Evolutionary conservation across 345 rosid genomes (phyloP).

Genomic region (Syzygium aqueum): DNA sequence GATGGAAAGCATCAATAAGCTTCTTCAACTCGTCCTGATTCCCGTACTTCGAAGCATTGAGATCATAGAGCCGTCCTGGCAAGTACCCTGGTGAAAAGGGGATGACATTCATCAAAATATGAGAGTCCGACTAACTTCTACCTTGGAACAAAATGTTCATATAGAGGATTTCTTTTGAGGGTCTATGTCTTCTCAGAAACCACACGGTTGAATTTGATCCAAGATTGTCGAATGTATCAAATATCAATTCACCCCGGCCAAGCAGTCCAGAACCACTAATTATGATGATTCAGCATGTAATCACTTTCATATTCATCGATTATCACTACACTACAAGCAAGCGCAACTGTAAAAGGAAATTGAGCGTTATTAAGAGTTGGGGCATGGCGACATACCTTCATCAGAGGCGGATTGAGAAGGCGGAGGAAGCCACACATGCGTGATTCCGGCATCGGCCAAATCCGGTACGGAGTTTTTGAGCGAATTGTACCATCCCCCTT

Average conservation of each 20-base stretch:
- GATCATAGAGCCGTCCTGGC: constrained; percentile 88
- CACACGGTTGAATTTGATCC: background rate
- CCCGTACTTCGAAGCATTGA: constrained; percentile 65
- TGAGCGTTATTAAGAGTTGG: background rate
- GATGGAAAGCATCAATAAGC: constrained; percentile 33
- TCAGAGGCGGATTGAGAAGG: constrained; percentile 68
- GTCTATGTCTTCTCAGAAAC: background rate
- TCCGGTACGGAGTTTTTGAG: constrained; percentile 48
- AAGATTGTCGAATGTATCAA: background rate
- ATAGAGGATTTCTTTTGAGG: background rate
- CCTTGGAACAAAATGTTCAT: background rate
- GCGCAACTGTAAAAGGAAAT: background rate
- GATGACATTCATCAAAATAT: background rate
- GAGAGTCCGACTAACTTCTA: background rate
- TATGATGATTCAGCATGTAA: background rate
- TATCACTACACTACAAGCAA: background rate
- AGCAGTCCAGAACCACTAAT: background rate
- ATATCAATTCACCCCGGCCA: background rate
- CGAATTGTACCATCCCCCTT: constrained; percentile 79
- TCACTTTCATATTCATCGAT: background rate
- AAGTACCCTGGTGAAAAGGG: constrained; percentile 44
- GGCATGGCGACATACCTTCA: constrained; percentile 26
- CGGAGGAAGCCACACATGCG: constrained; percentile 96
- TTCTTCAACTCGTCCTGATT: constrained; percentile 44
- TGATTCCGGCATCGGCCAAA: constrained; percentile 52